phyloP scores from a whole-genome alignment of 1,139 yeast genomes.

The Schwanniomyces etchellsii region DNA sequence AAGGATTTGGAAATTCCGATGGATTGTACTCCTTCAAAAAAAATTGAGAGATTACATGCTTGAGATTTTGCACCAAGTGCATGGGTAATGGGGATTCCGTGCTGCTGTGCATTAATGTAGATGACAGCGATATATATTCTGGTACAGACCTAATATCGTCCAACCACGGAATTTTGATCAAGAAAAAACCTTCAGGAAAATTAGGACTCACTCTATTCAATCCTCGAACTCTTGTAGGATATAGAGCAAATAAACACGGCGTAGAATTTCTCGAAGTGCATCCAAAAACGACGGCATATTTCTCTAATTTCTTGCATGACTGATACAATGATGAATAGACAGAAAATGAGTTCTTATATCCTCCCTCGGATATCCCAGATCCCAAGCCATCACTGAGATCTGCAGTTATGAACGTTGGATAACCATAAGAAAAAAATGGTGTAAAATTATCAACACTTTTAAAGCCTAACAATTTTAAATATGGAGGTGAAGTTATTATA shows the following conservation, averaged over 20 bases:
- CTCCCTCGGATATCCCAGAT: conserved; percentile 19
- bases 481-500: conserved; percentile 26
- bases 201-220: conserved; percentile 15
- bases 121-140: conserved; percentile 8
- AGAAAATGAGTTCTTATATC: conserved; percentile 55
- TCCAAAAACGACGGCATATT: conserved; percentile 73
- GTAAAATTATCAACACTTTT: conserved; percentile 36
- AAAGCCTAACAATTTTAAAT: conserved; percentile 63
- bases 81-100: conserved; percentile 7
- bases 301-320: conserved; percentile 45
- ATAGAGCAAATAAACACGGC: conserved; percentile 56
- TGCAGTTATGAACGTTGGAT: conserved; percentile 55
- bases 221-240: conserved; percentile 41
- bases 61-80: conserved; percentile 12
- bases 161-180: conserved; percentile 56
- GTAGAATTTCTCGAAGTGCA: conserved; percentile 47
- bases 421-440: conserved; percentile 47
- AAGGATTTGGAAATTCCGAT: conserved; percentile 57
- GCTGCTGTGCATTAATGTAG: conserved; percentile 7
- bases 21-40: conserved; percentile 44
- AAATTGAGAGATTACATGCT: conserved; percentile 11
- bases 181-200: conserved; percentile 61
- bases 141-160: conserved; percentile 58
- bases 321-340: conserved; percentile 68
- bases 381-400: conserved; percentile 29